Percentiles rank a stretch among this genome's conserved stretches.
Evolutionary conservation across 106 monocot genomes (phyloP).

Genomic region (Acorus gramineus): DNA sequence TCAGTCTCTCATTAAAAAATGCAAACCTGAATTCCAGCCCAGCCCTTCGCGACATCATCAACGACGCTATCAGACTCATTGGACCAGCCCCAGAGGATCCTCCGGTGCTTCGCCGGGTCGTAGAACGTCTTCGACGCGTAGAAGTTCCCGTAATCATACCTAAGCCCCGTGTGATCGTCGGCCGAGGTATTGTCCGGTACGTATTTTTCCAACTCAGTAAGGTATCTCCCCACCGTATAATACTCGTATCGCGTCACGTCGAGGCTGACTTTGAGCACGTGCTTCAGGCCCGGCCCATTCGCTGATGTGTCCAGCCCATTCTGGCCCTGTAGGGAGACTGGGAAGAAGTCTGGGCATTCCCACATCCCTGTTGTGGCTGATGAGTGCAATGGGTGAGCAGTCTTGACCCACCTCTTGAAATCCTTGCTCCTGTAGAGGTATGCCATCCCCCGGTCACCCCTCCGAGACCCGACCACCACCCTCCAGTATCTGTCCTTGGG

Average conservation of each 20-base stretch:
- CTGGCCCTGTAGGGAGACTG: slow-evolving; percentile 7
- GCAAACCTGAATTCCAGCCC: slow-evolving; percentile 17
- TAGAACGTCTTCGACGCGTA: slow-evolving; percentile 24
- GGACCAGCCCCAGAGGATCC: slow-evolving; percentile 20
- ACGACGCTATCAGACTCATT: slow-evolving; percentile 13
- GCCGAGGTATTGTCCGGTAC: slow-evolving; percentile 9
- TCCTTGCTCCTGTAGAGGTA: slow-evolving; percentile 30
- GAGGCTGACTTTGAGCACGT: slow-evolving; percentile 22
- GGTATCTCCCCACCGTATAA: slow-evolving; percentile 20
- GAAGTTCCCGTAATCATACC: slow-evolving; percentile 20
- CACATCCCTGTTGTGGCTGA: slow-evolving; percentile 17
- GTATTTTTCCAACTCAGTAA: slow-evolving; percentile 2
- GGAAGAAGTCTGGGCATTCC: slow-evolving; percentile 19
- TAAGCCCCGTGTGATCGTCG: slow-evolving; percentile 3
- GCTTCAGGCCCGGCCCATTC: neutral
- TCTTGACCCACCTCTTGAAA: slow-evolving; percentile 25
- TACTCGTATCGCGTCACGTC: slow-evolving; percentile 24
- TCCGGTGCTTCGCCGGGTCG: slow-evolving; percentile 6
- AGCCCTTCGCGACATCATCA: slow-evolving; percentile 15
- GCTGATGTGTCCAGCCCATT: slow-evolving; percentile 15
- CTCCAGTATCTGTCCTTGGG: slow-evolving; percentile 29
- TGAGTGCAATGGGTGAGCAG: slow-evolving; percentile 9
- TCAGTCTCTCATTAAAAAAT: neutral
- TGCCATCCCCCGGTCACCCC: slow-evolving; percentile 9
- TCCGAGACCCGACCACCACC: slow-evolving; percentile 17